Evolutionary conservation across 305 asterid genomes (phyloP), one percentile per base, ranked within the genome.

Genomic region (Fraxinus angustifolia): DNA sequence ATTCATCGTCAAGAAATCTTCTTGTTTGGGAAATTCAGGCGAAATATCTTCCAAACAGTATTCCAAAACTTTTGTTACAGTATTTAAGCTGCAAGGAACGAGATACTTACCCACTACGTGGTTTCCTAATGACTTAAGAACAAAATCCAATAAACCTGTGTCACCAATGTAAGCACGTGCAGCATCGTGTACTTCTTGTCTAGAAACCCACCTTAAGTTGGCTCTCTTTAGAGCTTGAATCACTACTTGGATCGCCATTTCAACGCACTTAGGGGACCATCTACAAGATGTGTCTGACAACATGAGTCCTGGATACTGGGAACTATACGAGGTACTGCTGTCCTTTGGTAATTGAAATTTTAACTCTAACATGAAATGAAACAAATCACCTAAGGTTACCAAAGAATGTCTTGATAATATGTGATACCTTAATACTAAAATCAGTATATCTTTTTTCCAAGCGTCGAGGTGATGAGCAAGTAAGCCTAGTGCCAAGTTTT

Each of bases 211-310:
- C 58, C 91, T 90, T 10, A 76, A 88, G 78, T 96, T 91, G 42
- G 7, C 92, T 36, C 89, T 85, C 83, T 94, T 93, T 8, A 92
- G 86, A 67, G 98, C 93, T 80, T 96, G 97, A 14, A 96, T 90
- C 21, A 96, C 93, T 72, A 92, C 99, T 78, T 87, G 91, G 28
- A 94, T 92, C 28, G 99, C 98, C 96, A 91, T 94, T 58, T 94
- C 97, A 1, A 96, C 93, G 1, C 99, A 91, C 82, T 92, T 94
- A 3, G 97, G 93, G 0, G 99, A 96, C 99, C 99, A 96, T 65
- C 99, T 84, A 84, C 99, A 92, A 1, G 98, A 90, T 6, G 92
- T 82, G 56, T 94, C 98, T 10, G 91, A 91, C 87, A 95, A 36
- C 42, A 90, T 86, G 84, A 94, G 84, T 28, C 92, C 90, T n/a